Conservation (phyloP, 139 green algal species). For the Raphidocelis subcapitata region DNA sequence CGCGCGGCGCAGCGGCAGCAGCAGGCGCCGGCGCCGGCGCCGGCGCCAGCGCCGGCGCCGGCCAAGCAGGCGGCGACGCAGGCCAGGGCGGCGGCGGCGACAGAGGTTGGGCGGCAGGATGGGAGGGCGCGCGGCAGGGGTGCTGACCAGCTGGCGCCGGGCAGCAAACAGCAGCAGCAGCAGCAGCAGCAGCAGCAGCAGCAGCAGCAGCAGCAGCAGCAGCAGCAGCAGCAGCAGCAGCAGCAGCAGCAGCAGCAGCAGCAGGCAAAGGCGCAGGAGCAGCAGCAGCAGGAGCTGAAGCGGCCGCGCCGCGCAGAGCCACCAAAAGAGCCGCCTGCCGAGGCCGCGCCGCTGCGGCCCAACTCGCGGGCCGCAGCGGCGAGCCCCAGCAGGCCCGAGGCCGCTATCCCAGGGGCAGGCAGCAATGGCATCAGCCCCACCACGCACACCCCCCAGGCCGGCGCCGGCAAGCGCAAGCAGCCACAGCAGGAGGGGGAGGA, state of each 20-base stretch:
- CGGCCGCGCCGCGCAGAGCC: neutral
- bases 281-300: no score
- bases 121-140: neutral
- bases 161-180: slow-evolving; percentile 2
- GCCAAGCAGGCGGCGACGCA: no score
- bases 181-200: neutral
- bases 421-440: no score
- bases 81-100: neutral
- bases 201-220: neutral
- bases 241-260: neutral
- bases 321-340: neutral
- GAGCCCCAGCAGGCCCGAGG: no score
- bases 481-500: no score
- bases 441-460: no score
- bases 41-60: neutral
- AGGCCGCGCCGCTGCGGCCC: no score
- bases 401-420: no score
- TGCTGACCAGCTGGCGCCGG: neutral
- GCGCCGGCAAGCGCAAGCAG: no score
- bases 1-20: neutral
- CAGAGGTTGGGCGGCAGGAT: neutral
- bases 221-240: neutral
- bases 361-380: no score
- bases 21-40: neutral
- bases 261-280: neutral